Evolutionary conservation across 1,284 basidiomycete genomes (phyloP), one percentile per base, ranked within the genome.

Genomic region (Rhodotorula sp.): DNA sequence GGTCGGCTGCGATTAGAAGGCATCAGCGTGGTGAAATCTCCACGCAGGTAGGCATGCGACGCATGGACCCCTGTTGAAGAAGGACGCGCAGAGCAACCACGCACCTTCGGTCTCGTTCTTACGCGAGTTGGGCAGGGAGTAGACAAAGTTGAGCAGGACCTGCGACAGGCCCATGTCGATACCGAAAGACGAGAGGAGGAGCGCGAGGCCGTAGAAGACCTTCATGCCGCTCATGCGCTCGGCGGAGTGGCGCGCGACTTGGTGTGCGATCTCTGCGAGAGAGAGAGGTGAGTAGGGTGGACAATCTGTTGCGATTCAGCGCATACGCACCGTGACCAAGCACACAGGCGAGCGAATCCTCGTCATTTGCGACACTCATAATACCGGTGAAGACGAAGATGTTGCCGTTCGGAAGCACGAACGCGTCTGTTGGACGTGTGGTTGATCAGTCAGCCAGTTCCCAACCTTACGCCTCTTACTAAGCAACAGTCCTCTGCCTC

Each of bases 331-430:
- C 92, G 81, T 97, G 94, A 2, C 91, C 88, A 3, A 97, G 82
- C 2, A 97, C 89, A 12, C 90, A 90, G 1, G 95, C 92, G 0
- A 98, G 82, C 0, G 93, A 93, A 73, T 90, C 86, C 74, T 93
- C 90, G 73, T 93, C 89, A 71, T 84, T 25, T 0, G 73, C 67
- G 13, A 95, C 83, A 0, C 91, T 92, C 13, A 97, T 81, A 62
- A 97, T 92, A 0, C 94, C 94, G 0, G 74, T 93, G 77, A 92
- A 97, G 4, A 97, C 91, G 63, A 95, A 87, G 74, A 97, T 90
- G 75, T 88, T 88, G 25, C 85, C 86, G 7, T 89, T 88, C 85
- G 72, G 52, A 4, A 56, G 66, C 23, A 73, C 69, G 58, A 73
- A 77, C 5, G 48, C 45, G 48, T 66, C 25, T 19, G n/a, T 44